A percentile compares a stretch with the other conserved stretches of the same genome.
Conservation (phyloP, 495 filamentous ascomycete genomes). For the Pseudoneurospora amorphoporcata region DNA sequence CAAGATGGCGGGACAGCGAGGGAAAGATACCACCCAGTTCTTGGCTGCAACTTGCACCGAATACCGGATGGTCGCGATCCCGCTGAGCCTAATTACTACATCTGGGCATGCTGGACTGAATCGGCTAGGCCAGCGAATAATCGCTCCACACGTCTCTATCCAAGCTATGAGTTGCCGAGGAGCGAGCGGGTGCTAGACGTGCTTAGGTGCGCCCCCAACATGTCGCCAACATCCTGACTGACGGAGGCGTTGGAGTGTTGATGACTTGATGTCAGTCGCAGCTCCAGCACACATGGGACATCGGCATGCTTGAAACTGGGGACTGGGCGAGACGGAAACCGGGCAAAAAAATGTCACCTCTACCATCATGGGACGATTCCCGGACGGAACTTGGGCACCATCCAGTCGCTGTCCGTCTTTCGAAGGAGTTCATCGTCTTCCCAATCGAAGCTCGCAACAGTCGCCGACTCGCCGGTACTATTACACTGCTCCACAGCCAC, state of each 20-base stretch:
- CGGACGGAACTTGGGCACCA: neutral
- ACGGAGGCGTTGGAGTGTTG: neutral
- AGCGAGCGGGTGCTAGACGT: neutral
- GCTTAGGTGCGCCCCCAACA: neutral
- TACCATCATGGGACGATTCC: neutral
- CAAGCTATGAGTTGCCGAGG: neutral
- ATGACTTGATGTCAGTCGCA: neutral
- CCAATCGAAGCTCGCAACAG: neutral
- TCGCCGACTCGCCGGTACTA: neutral
- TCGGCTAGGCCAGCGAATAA: conserved; percentile 11
- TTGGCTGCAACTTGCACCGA: neutral
- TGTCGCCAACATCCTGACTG: neutral
- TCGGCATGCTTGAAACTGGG: neutral
- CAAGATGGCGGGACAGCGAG: neutral
- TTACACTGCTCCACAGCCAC: neutral
- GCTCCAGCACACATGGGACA: neutral
- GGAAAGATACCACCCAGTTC: neutral
- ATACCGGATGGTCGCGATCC: neutral
- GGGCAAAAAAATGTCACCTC: neutral
- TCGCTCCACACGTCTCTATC: conserved; percentile 17
- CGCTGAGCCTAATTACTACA: neutral
- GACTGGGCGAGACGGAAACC: neutral
- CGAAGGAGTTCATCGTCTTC: neutral
- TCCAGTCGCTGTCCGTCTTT: neutral
- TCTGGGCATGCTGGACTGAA: neutral